Evolutionary conservation across 306 rosid species (phyloP).

Genomic region (peach (Prunus persica)): DNA sequence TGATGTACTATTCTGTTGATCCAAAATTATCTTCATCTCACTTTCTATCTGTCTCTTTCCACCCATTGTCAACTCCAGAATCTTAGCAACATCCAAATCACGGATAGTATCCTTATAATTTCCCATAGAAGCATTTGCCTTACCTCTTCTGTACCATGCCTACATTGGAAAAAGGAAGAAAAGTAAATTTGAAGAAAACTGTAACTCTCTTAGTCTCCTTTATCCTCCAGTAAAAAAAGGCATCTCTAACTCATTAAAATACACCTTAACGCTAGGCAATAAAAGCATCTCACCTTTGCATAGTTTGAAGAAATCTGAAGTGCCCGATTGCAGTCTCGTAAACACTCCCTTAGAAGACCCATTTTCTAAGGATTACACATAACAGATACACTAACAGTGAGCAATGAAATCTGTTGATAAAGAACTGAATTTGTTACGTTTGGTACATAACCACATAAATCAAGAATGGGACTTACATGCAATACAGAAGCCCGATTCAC

Average conservation of each 20-base stretch:
- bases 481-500: conserved; percentile 78
- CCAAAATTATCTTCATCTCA: conserved; percentile 53
- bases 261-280: neutral
- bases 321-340: conserved; percentile 71
- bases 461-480: conserved; percentile 44
- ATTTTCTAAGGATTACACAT: conserved; percentile 51
- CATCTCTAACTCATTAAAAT: neutral
- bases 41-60: conserved; percentile 70
- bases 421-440: neutral
- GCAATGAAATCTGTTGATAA: neutral
- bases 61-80: conserved; percentile 46
- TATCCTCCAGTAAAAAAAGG: neutral
- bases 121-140: neutral
- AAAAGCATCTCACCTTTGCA: conserved; percentile 57
- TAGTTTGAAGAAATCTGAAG: conserved; percentile 67
- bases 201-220: neutral
- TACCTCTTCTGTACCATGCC: conserved; percentile 1
- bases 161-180: neutral
- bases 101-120: neutral
- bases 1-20: conserved; percentile 26
- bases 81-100: conserved; percentile 34
- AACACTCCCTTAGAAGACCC: conserved; percentile 57
- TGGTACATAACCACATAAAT: neutral
- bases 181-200: no score
- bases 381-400: neutral